Evolutionary conservation across 176 grass and related monocot genomes (phyloP).

Genomic region (Hyparrhenia diplandra): DNA sequence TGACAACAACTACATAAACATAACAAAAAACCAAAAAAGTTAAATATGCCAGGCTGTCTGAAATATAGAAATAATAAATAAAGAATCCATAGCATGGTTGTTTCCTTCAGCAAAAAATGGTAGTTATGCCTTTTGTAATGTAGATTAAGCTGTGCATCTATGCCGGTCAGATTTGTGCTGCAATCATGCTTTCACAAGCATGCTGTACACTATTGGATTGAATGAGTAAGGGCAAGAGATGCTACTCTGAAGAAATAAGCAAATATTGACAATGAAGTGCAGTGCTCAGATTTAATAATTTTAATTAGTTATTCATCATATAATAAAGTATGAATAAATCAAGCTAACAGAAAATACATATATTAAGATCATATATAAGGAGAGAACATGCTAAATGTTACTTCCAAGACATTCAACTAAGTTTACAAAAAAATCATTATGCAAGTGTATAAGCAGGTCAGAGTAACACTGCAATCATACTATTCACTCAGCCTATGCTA

Average conservation of each 20-base stretch:
- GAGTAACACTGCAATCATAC: background rate
- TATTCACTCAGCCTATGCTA: conserved; percentile 13
- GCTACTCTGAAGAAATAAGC: background rate
- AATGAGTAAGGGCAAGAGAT: conserved; percentile 13
- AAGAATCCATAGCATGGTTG: background rate
- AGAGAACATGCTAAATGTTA: background rate
- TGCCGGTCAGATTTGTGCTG: background rate
- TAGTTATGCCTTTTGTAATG: background rate
- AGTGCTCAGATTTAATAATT: background rate
- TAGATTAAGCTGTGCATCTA: background rate
- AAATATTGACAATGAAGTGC: background rate
- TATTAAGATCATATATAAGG: background rate
- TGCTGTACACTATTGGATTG: background rate
- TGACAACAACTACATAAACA: conserved; percentile 19
- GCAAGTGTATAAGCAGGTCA: conserved; percentile 4
- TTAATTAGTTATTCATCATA: background rate
- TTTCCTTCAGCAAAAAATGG: background rate
- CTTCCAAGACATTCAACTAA: background rate
- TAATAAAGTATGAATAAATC: background rate
- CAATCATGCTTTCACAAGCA: background rate
- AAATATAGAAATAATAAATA: conserved; percentile 16
- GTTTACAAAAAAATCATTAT: background rate
- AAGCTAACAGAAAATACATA: background rate
- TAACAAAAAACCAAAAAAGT: too few relatives aligned
- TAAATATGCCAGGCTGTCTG: background rate